These are phyloP conservation scores for Otatea glauca DNA, from an alignment of 176 grass and related monocot genomes.

Conservation along the genomic window DNA sequence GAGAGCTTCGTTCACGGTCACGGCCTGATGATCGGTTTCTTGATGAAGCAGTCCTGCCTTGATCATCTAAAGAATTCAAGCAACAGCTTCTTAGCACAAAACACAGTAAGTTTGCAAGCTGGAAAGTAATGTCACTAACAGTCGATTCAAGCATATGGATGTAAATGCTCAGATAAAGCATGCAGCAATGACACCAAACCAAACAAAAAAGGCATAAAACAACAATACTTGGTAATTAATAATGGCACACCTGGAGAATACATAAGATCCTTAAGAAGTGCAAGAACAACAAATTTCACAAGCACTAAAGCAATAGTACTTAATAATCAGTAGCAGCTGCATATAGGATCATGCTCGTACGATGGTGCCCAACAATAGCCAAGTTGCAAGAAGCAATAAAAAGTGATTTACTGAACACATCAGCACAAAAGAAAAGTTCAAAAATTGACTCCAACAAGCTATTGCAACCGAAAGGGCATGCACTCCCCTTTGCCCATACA, in stretches of 20 bases:
- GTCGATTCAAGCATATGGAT: neutral
- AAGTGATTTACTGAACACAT: neutral
- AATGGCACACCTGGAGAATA: neutral
- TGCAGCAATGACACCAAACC: neutral
- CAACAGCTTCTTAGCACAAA: conserved; percentile 43
- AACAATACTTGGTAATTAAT: conserved; percentile 14
- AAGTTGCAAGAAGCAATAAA: conserved; percentile 12
- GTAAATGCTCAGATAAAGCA: neutral
- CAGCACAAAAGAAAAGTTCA: neutral
- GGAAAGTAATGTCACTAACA: conserved; percentile 5
- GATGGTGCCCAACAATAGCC: neutral
- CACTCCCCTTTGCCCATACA: neutral
- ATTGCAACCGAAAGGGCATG: neutral
- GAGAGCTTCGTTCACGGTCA: conserved; percentile 55
- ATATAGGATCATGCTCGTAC: neutral
- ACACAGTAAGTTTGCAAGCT: conserved; percentile 9
- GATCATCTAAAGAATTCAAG: conserved; percentile 48
- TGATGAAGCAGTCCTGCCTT: conserved; percentile 41
- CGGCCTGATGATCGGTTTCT: conserved; percentile 47
- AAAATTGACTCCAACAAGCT: neutral
- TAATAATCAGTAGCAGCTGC: conserved; percentile 2
- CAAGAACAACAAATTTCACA: conserved; percentile 33
- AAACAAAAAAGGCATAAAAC: neutral
- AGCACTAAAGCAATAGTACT: neutral
- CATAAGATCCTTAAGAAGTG: neutral